Conservation (phyloP, 306 rosid species). For the Bauhinia variegata region DNA sequence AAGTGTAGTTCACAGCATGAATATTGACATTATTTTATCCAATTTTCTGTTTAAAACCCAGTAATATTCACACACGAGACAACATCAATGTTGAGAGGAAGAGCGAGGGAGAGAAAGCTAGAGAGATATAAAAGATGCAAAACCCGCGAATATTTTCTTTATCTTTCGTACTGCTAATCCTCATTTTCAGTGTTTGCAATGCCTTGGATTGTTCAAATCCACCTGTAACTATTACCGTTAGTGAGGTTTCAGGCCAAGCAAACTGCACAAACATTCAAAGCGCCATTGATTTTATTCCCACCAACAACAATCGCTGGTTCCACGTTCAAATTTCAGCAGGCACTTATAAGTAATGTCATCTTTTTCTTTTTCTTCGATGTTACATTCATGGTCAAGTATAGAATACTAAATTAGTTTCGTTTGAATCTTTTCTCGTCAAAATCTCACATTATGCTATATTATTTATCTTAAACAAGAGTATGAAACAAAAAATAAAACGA, state of each 20-base stretch:
- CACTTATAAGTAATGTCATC: not conserved
- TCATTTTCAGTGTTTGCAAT: not conserved
- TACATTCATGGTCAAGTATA: too few relatives aligned
- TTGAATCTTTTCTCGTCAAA: too few relatives aligned
- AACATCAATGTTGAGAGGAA: too few relatives aligned
- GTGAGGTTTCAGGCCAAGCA: too few relatives aligned
- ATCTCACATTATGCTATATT: too few relatives aligned
- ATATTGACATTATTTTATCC: too few relatives aligned
- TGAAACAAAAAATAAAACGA: too few relatives aligned
- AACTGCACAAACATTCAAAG: slow-evolving; percentile 22
- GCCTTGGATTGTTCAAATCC: not conserved
- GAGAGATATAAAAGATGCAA: not conserved
- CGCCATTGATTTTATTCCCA: slow-evolving; percentile 3
- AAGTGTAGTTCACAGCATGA: too few relatives aligned
- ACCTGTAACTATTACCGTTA: not conserved
- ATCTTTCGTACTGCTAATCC: not conserved
- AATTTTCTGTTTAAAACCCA: too few relatives aligned
- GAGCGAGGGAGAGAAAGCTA: too few relatives aligned
- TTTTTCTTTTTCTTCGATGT: too few relatives aligned
- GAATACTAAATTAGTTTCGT: not conserved
- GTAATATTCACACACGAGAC: too few relatives aligned
- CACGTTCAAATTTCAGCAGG: not conserved
- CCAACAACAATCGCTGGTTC: not conserved
- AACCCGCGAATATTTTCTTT: not conserved
- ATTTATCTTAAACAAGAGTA: not conserved